Base-by-base conservation (phyloP, 1,139 yeast species). In the Protomyces pachydermus region DNA sequence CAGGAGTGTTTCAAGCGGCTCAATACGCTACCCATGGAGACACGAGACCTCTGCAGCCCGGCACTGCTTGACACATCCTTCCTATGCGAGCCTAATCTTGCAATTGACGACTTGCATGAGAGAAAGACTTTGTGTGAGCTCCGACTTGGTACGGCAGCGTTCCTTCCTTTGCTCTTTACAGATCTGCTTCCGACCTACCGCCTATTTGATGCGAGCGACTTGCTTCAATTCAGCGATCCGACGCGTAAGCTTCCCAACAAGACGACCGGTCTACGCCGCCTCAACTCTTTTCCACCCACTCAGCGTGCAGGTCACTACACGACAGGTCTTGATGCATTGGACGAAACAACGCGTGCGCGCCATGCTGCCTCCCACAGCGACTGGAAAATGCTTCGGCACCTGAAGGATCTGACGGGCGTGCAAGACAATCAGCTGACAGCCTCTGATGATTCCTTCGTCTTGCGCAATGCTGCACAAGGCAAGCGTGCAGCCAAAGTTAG, bases 141-240 rank as follows among this genome's bases (percentile, higher is more conserved):
- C 9, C 84, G 81, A 1, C 71, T 85, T 56, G 74, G 81, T 35
- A 77, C 81, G 3, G 90, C 89, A 2, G 79, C 85, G 1, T 84
- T 82, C 68, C 73, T 85, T 16, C 87, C 91, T 1, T 77, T 85
- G 14, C 70, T 86, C 60, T 86, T 86, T 71, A 84, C 86, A 3
- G 84, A 82, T 55, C 69, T 80, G 14, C 71, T 81, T 16, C 82
- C 86, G 12, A 74, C 76, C 18, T 85, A 83, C 72, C 79, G 82
- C 60, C 75, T 86, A 16, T 85, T 84, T 69, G 81, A 68, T 6
- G 67, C 62, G 20, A 52, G 55, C 37, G 68, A 66, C 48, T 38
- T 68, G n/a, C 45, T 67, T 14, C 67, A 68, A 14, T 63, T 66
- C 6, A 67, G 66, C 18, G 69, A 67, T 6, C 53, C 53, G 9